These are phyloP conservation scores for Cyberlindnera euphorbiae DNA, from an alignment of 805 yeast genomes.

Conservation along the genomic window DNA sequence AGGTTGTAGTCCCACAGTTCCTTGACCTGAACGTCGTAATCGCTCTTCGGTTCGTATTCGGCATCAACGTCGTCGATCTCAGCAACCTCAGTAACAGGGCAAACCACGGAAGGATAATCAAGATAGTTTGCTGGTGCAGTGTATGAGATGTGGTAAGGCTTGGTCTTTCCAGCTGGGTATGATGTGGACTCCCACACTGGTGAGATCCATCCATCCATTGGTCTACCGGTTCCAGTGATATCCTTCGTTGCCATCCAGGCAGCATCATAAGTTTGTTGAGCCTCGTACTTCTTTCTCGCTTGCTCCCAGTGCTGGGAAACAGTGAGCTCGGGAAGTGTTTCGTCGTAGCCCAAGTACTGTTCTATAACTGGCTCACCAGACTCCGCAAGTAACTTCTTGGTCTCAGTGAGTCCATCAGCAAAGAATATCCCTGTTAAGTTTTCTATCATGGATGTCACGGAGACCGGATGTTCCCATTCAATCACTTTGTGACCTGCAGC, in stretches of 20 bases:
- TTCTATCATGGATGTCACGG: slow-evolving; percentile 1
- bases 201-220: slow-evolving; percentile 44
- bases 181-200: slow-evolving; percentile 42
- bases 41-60: slow-evolving; percentile 21
- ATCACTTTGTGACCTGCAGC: slow-evolving; percentile 39
- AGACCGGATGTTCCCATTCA: slow-evolving; percentile 25
- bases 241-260: slow-evolving; percentile 33
- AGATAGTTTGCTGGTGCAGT: slow-evolving; percentile 38
- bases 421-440: slow-evolving; percentile 5
- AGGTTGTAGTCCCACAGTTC: slow-evolving; percentile 43
- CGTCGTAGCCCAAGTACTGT: slow-evolving; percentile 26
- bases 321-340: slow-evolving; percentile 5
- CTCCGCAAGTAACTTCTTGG: background rate
- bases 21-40: slow-evolving; percentile 29
- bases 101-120: slow-evolving; percentile 37
- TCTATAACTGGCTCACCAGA: slow-evolving; percentile 10
- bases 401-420: slow-evolving; percentile 9
- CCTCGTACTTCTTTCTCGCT: slow-evolving; percentile 30
- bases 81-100: slow-evolving; percentile 41
- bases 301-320: slow-evolving; percentile 38
- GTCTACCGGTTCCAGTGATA: slow-evolving; percentile 32
- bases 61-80: slow-evolving; percentile 29
- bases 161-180: slow-evolving; percentile 36
- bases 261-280: slow-evolving; percentile 34
- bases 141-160: slow-evolving; percentile 36